A percentile compares a stretch with the other conserved stretches of the same genome.
phyloP scores from a whole-genome alignment of 768 basidiomycete species.

The Hypholoma sublateritium region DNA sequence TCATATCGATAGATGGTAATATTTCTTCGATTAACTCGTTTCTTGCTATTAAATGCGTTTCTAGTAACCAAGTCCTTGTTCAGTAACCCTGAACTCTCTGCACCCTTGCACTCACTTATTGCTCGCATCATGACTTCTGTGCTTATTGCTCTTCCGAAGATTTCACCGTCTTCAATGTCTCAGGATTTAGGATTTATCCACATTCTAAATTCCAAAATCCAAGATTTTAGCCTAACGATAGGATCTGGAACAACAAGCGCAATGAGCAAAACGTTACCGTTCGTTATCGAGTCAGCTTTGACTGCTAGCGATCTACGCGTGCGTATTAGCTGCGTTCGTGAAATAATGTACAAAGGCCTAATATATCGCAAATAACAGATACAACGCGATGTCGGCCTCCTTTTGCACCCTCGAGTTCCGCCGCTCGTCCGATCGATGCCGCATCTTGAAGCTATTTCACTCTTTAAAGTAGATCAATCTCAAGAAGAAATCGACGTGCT shows the following conservation, averaged over 20 bases:
- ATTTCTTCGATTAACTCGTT: neutral
- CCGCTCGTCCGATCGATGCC: slow-evolving; percentile 71
- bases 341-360: neutral
- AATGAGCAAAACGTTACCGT: slow-evolving; percentile 60
- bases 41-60: slow-evolving; percentile 1
- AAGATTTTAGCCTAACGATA: slow-evolving; percentile 46
- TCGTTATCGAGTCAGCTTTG: slow-evolving; percentile 47
- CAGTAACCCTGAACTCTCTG: slow-evolving; percentile 47
- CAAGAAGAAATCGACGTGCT: slow-evolving; percentile 58
- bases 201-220: slow-evolving; percentile 44
- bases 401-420: slow-evolving; percentile 80
- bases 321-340: slow-evolving; percentile 10
- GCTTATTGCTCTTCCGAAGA: slow-evolving; percentile 54
- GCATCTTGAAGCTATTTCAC: slow-evolving; percentile 55
- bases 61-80: slow-evolving; percentile 53
- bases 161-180: slow-evolving; percentile 55
- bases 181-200: slow-evolving; percentile 48
- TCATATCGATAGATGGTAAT: slow-evolving; percentile 61
- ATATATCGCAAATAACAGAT: slow-evolving; percentile 11
- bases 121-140: slow-evolving; percentile 59
- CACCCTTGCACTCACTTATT: slow-evolving; percentile 57
- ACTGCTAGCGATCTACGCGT: slow-evolving; percentile 28
- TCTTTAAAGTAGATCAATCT: slow-evolving; percentile 64
- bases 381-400: slow-evolving; percentile 49
- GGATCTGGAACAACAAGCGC: slow-evolving; percentile 53